phyloP scores from a whole-genome alignment of 2,329 filamentous ascomycete species.

The Lojkania enalia region DNA sequence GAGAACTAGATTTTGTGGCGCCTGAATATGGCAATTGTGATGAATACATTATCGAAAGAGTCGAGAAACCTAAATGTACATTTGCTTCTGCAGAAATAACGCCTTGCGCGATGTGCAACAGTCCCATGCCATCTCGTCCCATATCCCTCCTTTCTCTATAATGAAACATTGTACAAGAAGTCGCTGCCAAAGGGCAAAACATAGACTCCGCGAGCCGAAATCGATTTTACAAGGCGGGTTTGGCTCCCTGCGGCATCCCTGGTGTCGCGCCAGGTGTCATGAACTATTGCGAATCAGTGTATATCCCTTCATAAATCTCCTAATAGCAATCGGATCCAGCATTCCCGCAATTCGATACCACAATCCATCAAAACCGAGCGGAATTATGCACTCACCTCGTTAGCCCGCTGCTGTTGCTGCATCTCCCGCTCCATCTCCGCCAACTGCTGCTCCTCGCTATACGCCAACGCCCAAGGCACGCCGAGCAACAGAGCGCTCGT shows the following conservation, averaged over 20 bases:
- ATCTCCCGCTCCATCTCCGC: constrained; percentile 98
- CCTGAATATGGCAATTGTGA: not conserved
- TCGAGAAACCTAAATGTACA: constrained; percentile 19
- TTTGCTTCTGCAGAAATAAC: constrained; percentile 1
- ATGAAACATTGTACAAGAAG: constrained; percentile 13
- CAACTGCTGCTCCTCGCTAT: constrained; percentile 94
- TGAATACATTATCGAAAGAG: constrained; percentile 17
- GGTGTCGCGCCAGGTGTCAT: constrained; percentile 36
- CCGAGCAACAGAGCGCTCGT: constrained; percentile 87
- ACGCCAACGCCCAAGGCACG: constrained; percentile 90
- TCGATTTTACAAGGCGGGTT: constrained; percentile 40
- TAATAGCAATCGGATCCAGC: no score
- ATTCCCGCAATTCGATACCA: not conserved
- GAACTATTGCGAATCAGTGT: constrained; percentile 24
- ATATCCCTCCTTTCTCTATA: constrained; percentile 4
- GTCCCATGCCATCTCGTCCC: not conserved
- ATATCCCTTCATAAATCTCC: no score
- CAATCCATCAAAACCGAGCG: no score
- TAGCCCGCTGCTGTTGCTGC: constrained; percentile 89
- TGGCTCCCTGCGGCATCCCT: constrained; percentile 29
- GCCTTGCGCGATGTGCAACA: not conserved
- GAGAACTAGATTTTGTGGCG: no score
- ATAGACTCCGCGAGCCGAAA: not conserved
- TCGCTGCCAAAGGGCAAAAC: not conserved
- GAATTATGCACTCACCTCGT: constrained; percentile 64